Conservation (phyloP, 805 yeast species). For the Yarrowia bubula region DNA sequence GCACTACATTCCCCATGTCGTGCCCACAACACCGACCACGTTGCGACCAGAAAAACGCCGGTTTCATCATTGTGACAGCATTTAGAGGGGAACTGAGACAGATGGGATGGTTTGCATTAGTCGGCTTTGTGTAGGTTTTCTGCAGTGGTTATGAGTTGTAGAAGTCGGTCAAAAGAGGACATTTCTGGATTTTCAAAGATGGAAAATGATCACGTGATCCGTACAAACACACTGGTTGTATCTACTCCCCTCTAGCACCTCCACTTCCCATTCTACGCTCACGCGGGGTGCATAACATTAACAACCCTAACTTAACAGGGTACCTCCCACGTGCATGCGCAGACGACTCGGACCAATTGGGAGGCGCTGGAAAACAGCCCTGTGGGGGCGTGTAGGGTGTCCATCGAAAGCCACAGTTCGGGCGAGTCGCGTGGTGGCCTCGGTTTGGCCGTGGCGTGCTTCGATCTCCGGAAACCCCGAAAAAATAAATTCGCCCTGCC, state of each 20-base stretch:
- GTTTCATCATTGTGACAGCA: not conserved
- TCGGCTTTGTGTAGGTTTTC: not conserved
- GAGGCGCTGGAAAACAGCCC: not conserved
- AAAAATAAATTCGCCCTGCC: not conserved
- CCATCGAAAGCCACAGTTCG: not conserved
- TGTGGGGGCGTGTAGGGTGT: not conserved
- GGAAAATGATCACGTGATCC: no score
- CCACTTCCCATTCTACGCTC: not conserved
- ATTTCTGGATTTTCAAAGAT: not conserved
- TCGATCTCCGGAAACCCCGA: not conserved
- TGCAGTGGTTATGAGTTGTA: not conserved
- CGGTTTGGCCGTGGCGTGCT: not conserved
- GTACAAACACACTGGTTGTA: not conserved
- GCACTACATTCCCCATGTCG: no score
- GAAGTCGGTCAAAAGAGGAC: not conserved
- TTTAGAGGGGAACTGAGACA: slow-evolving; percentile 10
- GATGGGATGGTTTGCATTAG: slow-evolving; percentile 13
- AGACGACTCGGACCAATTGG: slow-evolving; percentile 20
- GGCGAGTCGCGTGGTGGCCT: not conserved
- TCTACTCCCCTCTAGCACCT: not conserved
- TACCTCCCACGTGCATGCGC: slow-evolving; percentile 13
- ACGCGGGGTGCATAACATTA: no score
- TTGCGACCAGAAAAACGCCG: no score
- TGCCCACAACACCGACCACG: no score
- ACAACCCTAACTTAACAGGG: not conserved